phyloP scores from a whole-genome alignment of 495 filamentous ascomycete species.

The Tuber magnatum region DNA sequence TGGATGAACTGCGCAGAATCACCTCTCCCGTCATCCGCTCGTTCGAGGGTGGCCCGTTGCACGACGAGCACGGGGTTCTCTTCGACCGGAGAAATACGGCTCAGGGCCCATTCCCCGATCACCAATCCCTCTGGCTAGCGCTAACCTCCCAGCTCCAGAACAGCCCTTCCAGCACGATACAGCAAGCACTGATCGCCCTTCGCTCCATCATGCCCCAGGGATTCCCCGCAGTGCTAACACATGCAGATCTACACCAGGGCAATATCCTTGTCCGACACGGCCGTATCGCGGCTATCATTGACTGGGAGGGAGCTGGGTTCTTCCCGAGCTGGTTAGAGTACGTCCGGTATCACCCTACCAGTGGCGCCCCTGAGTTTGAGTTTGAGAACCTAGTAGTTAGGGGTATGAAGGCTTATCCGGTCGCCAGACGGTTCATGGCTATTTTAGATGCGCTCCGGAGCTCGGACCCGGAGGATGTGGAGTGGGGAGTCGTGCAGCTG shows the following conservation, averaged over 20 bases:
- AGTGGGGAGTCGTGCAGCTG: not conserved
- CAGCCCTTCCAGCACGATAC: not conserved
- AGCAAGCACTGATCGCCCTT: not conserved
- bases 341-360: not conserved
- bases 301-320: conserved; percentile 43
- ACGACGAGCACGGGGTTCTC: not conserved
- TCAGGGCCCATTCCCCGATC: not conserved
- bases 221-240: conserved; percentile 27
- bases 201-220: not conserved
- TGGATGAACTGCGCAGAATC: not conserved
- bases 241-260: conserved; percentile 37
- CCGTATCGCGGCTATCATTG: conserved; percentile 39
- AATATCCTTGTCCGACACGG: conserved; percentile 41
- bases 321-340: conserved; percentile 44
- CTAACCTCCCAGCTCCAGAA: not conserved
- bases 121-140: not conserved
- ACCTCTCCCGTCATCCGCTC: not conserved
- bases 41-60: not conserved
- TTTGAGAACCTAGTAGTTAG: not conserved
- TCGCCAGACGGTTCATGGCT: not conserved
- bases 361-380: not conserved
- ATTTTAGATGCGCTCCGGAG: not conserved
- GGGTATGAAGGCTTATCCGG: not conserved
- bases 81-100: not conserved
- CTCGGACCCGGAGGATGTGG: not conserved